Conservation (phyloP, 306 rosid species). For the Cicer chorassanicum region DNA sequence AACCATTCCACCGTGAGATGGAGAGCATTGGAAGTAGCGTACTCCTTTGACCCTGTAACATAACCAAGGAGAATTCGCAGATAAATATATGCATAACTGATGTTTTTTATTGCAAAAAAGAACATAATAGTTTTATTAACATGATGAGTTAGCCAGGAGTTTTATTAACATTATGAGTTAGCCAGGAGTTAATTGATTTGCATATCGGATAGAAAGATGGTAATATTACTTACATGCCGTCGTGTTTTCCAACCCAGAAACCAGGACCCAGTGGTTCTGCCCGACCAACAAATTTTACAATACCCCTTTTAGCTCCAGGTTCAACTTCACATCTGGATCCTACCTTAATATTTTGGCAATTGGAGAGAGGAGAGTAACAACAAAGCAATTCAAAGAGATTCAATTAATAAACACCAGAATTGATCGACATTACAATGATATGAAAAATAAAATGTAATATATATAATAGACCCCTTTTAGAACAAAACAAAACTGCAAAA, state of each 20-base stretch:
- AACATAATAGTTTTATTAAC: not conserved
- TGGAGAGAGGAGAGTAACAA: slow-evolving; percentile 12
- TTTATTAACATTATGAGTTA: not conserved
- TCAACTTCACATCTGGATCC: slow-evolving; percentile 97
- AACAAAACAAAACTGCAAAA: not conserved
- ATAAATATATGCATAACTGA: not conserved
- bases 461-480: not conserved
- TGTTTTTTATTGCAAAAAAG: slow-evolving; percentile 20
- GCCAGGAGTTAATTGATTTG: not conserved
- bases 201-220: slow-evolving; percentile 14
- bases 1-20: slow-evolving; percentile 81
- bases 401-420: slow-evolving; percentile 7
- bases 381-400: slow-evolving; percentile 8
- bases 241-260: slow-evolving; percentile 95
- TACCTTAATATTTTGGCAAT: slow-evolving; percentile 56
- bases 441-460: slow-evolving; percentile 30
- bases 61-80: slow-evolving; percentile 29
- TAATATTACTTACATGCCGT: slow-evolving; percentile 75
- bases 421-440: slow-evolving; percentile 4
- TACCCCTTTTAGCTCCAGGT: slow-evolving; percentile 85
- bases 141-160: not conserved
- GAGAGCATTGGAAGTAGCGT: slow-evolving; percentile 78
- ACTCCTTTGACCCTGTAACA: slow-evolving; percentile 78
- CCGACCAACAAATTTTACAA: slow-evolving; percentile 71
- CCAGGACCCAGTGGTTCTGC: slow-evolving; percentile 89